Evolutionary conservation across 495 filamentous ascomycete species (phyloP), one percentile per base, ranked within the genome.

Genomic region (Neurospora tetraspora): DNA sequence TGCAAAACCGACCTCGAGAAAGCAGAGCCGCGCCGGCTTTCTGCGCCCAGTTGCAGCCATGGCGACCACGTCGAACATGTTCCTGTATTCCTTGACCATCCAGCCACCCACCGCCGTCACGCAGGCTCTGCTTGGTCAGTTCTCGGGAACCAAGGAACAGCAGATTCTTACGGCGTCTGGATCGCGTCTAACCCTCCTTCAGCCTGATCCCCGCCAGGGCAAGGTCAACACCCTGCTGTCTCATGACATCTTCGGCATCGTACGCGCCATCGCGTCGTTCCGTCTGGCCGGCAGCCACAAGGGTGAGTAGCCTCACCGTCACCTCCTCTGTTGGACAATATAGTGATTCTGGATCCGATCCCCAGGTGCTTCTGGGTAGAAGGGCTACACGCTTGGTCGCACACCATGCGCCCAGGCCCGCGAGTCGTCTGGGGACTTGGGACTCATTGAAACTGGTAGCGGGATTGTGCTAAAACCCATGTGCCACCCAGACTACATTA

Each of bases 1-100:
- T 65, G 53, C 11, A 65, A 34, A 65, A 18, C 27, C 53, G 16
- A 16, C 27, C 27, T 65, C 53, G 14, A 65, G 53, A 65, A 65
- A 75, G 69, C 74, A 76, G 73, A 83, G 84, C 84, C 82, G 83
- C 83, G 83, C 86, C 83, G 84, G 84, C 83, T 83, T 80, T 78
- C 85, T 86, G 86, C 85, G 83, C 82, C 79, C 69, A 72, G 53
- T 65, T 65, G 75, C 69, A 71, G 92, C 76, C 83, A 99, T 99
- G 96, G 94, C 96, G 80, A 95, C 93, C 73, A 97, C 94, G 59
- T 97, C 94, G 76, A 93, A 93, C 78, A 96, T 97, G 94, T 97
- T 97, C 80, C 91, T 98, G 87, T 98, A 98, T 85, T 94, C 93
- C 68, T 85, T 98, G 80, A 98, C 96, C 27, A 90, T 99, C 77